Base-by-base conservation (phyloP, 1,284 basidiomycete genomes). In the Trametes versicolor region DNA sequence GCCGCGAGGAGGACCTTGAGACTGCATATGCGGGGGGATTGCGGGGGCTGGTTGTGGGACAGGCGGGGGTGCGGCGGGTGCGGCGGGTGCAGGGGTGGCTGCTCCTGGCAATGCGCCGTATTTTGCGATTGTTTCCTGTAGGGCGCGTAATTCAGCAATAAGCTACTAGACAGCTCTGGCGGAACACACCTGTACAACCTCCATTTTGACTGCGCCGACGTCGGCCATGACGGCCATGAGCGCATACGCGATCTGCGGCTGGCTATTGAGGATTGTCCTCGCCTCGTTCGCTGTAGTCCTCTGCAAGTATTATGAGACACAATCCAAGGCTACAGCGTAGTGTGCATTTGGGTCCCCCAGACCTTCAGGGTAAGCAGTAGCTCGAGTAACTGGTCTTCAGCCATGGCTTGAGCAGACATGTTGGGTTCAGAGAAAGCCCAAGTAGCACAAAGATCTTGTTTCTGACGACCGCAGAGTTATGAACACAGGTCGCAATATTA, bases 181-280 rank as follows among this genome's bases (percentile, higher is more conserved):
- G 10, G 7, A 25, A 50, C 71, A 32, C 69, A 91, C 91, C 79
- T 91, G 89, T 62, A 92, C 85, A 8, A 91, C 88, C 49, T 92
- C 88, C 58, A 89, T 80, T 63, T 91, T 87, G 43, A 93, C 82
- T 0, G 90, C 89, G 62, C 89, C 87, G 78, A 93, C 85, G 64
- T 85, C 87, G 19, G 91, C 89, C 89, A 93, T 91, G 45, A 92
- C 84, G 1, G 84, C 82, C 64, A 93, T 89, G 0, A 93, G 79
- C 0, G 89, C 90, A 75, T 91, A 92, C 0, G 91, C 87, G 63
- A 93, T 91, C 61, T 87, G 86, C 0, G 92, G 91, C 67, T 91
- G 89, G 13, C 82, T 81, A 68, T 89, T 90, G 48, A 93, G 80
- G 67, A 93, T 90, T 32, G 82, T 80, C 36, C 84, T 82, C 4